These are phyloP conservation scores for Noccaea caerulescens DNA, from an alignment of 345 rosid genomes.

Conservation along the genomic window DNA sequence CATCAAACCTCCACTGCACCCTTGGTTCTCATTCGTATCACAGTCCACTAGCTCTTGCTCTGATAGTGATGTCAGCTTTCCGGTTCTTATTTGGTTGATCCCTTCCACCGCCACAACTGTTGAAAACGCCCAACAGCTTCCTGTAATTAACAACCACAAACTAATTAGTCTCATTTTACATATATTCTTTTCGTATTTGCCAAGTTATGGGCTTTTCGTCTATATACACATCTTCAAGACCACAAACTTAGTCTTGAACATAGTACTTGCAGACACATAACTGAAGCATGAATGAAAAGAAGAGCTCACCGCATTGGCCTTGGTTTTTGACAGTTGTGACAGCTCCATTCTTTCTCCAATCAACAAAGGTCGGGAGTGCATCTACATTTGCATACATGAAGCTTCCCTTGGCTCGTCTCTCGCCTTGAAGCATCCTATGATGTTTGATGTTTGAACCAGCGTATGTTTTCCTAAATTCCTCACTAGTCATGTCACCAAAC, in stretches of 20 bases:
- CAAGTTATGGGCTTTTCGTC: background rate
- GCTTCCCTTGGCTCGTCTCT: constrained; percentile 44
- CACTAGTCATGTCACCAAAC: constrained; percentile 87
- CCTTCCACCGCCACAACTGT: constrained; percentile 86
- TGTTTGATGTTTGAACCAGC: constrained; percentile 81
- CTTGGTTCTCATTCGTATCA: constrained; percentile 59
- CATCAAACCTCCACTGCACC: constrained; percentile 86
- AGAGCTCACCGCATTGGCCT: constrained; percentile 73
- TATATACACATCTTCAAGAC: background rate
- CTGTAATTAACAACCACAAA: constrained; percentile 47
- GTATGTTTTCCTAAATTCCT: constrained; percentile 61
- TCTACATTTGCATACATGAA: constrained; percentile 65
- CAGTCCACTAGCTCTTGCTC: constrained; percentile 91
- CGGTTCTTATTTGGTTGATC: constrained; percentile 69
- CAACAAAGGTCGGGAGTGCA: constrained; percentile 53
- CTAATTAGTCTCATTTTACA: background rate
- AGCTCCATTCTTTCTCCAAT: constrained; percentile 85
- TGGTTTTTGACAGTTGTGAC: constrained; percentile 80
- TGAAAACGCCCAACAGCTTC: constrained; percentile 96
- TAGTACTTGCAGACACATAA: background rate
- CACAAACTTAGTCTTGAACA: background rate
- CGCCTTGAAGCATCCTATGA: constrained; percentile 63
- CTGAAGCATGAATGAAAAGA: background rate
- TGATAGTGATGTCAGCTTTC: constrained; percentile 58
- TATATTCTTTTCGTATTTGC: no score